Conservation (phyloP, 352 stramenopile species). For the Phytophthora uliginosa region DNA sequence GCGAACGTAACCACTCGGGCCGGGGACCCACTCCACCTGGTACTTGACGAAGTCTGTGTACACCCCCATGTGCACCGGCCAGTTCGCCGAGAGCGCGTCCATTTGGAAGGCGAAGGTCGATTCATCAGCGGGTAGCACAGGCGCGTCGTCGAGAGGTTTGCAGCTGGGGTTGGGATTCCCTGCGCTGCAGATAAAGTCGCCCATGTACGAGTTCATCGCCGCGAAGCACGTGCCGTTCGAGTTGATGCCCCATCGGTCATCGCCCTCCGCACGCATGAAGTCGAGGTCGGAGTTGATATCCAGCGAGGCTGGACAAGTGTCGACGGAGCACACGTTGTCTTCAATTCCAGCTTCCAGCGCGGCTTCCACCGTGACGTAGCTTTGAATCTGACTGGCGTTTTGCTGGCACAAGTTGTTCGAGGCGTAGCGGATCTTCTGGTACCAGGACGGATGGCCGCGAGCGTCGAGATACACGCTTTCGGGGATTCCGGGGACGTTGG, state of each 20-base stretch:
- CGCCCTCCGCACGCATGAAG: slow-evolving; percentile 27
- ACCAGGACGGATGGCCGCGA: slow-evolving; percentile 67
- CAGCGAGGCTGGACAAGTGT: slow-evolving; percentile 48
- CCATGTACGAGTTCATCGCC: slow-evolving; percentile 55
- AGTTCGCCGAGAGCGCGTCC: slow-evolving; percentile 73
- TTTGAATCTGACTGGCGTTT: slow-evolving; percentile 40
- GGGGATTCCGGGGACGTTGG: slow-evolving; percentile 61
- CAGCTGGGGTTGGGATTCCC: slow-evolving; percentile 42
- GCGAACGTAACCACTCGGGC: slow-evolving; percentile 61
- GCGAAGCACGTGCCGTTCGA: slow-evolving; percentile 59
- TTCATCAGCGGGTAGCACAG: slow-evolving; percentile 8
- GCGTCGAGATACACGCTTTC: slow-evolving; percentile 47
- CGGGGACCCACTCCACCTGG: slow-evolving; percentile 74
- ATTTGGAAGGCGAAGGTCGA: slow-evolving; percentile 81
- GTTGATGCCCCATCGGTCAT: slow-evolving; percentile 58
- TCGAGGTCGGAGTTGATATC: slow-evolving; percentile 51
- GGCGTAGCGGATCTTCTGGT: slow-evolving; percentile 69
- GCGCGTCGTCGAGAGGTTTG: slow-evolving; percentile 19
- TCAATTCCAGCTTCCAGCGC: slow-evolving; percentile 35
- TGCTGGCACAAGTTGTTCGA: slow-evolving; percentile 64
- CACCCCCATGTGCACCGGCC: slow-evolving; percentile 55
- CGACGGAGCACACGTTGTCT: slow-evolving; percentile 51
- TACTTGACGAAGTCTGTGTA: slow-evolving; percentile 61
- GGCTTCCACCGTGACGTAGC: slow-evolving; percentile 33
- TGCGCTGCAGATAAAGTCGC: slow-evolving; percentile 56